A percentile compares a stretch with the other conserved stretches of the same genome.
Evolutionary conservation across 208 protist species (phyloP).

Genomic region (Tritrichomonas foetus): DNA sequence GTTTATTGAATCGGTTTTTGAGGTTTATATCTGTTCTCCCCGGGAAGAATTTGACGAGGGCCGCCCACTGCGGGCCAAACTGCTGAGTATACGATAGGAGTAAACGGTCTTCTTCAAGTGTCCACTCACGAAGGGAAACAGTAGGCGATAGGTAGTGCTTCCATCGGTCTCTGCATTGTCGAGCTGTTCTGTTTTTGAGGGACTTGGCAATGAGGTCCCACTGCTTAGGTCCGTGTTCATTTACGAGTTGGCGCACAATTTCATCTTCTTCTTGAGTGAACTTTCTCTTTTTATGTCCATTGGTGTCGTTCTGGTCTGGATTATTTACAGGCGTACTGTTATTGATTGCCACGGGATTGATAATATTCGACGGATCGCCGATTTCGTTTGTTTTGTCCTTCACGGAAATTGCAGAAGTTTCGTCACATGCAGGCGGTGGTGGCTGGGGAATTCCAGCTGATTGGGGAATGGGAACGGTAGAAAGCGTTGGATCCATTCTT

Average conservation of each 20-base stretch:
- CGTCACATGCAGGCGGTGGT: too few species aligned
- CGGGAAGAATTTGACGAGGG: neutral
- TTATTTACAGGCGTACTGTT: too few species aligned
- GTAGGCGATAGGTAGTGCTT: neutral
- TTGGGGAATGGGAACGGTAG: too few species aligned
- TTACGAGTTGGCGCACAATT: neutral
- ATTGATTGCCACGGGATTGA: too few species aligned
- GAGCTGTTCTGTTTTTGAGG: neutral
- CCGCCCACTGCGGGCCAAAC: neutral
- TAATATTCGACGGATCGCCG: too few species aligned
- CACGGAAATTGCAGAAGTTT: too few species aligned
- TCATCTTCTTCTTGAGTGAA: conserved; percentile 4
- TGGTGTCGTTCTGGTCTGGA: too few species aligned
- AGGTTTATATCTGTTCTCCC: neutral
- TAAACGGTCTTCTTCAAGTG: neutral
- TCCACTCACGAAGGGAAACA: neutral
- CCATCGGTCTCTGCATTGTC: neutral
- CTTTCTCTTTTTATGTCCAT: neutral
- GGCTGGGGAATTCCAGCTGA: too few species aligned
- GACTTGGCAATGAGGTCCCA: neutral
- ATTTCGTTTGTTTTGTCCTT: too few species aligned
- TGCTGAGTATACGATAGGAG: neutral
- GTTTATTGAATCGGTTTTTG: neutral
- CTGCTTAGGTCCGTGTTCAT: neutral
- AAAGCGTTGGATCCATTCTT: too few species aligned